Conservation (phyloP, 2,329 filamentous ascomycete genomes). For the Ascochyta rabiei region DNA sequence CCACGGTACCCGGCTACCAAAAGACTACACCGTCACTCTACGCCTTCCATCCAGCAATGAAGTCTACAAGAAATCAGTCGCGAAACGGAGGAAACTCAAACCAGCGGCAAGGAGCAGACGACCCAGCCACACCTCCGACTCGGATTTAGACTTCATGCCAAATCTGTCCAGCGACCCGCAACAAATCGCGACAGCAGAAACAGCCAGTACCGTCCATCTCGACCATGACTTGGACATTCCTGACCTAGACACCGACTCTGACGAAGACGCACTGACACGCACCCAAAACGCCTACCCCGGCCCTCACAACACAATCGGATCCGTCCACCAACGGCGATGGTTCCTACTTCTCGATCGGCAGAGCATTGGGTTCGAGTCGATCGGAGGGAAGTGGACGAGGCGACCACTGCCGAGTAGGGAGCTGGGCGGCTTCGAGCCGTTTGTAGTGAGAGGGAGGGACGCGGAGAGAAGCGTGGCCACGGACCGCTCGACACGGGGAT, state of each 20-base stretch:
- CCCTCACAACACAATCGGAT: slow-evolving; percentile 68
- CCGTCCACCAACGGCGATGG: slow-evolving; percentile 71
- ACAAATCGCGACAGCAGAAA: too few species aligned
- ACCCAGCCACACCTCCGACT: background rate
- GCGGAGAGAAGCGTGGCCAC: slow-evolving; percentile 71
- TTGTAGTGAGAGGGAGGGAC: slow-evolving; percentile 66
- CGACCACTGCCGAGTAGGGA: background rate
- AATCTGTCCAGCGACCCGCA: too few species aligned
- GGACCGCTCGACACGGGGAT: slow-evolving; percentile 62
- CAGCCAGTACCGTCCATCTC: too few species aligned
- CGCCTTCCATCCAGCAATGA: slow-evolving; percentile 47
- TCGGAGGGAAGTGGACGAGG: slow-evolving; percentile 9
- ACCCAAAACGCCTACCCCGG: slow-evolving; percentile 70
- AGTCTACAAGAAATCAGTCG: slow-evolving; percentile 25
- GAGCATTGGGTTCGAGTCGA: slow-evolving; percentile 61
- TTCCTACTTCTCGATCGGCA: slow-evolving; percentile 67
- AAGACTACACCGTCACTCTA: slow-evolving; percentile 49
- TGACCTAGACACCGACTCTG: slow-evolving; percentile 52
- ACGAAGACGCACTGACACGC: slow-evolving; percentile 52
- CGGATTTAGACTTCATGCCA: background rate
- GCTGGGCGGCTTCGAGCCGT: slow-evolving; percentile 58
- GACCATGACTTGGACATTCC: too few species aligned
- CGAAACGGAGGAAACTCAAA: slow-evolving; percentile 20
- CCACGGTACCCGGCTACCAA: slow-evolving; percentile 48
- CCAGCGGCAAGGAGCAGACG: background rate